Conservation (phyloP, 768 basidiomycete genomes). For the Epithele typhae region DNA sequence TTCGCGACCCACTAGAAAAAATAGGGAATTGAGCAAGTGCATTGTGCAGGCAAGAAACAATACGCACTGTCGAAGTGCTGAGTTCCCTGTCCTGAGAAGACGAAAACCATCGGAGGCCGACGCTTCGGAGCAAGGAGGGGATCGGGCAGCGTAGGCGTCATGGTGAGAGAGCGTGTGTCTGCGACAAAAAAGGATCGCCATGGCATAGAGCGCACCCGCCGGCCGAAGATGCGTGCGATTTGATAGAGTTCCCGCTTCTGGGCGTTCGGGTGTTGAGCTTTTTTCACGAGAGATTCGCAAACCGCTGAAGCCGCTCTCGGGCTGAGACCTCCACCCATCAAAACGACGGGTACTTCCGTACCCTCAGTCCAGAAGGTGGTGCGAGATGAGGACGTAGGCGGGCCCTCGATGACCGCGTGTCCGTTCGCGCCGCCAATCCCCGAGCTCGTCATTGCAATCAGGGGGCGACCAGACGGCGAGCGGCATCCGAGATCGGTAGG, state of each 20-base stretch:
- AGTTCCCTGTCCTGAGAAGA: slow-evolving; percentile 38
- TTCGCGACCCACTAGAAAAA: slow-evolving; percentile 32
- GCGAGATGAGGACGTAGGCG: slow-evolving; percentile 8
- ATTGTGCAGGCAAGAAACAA: not conserved
- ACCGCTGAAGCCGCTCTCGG: too few species aligned
- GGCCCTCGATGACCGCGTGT: slow-evolving; percentile 35
- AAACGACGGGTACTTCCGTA: slow-evolving; percentile 22
- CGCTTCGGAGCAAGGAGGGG: slow-evolving; percentile 26
- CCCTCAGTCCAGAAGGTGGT: not conserved
- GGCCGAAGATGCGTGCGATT: slow-evolving; percentile 6
- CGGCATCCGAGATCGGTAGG: slow-evolving; percentile 23
- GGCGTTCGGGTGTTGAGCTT: too few species aligned
- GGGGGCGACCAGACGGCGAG: slow-evolving; percentile 19
- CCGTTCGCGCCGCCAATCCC: slow-evolving; percentile 44
- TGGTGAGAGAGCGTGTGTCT: not conserved
- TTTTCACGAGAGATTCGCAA: too few species aligned
- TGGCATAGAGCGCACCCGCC: slow-evolving; percentile 16
- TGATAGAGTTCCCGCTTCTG: too few species aligned
- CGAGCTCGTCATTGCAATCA: slow-evolving; percentile 39
- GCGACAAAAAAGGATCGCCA: slow-evolving; percentile 16
- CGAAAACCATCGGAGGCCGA: slow-evolving; percentile 31
- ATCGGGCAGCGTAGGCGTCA: slow-evolving; percentile 18
- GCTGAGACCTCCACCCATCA: slow-evolving; percentile 35
- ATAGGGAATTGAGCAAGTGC: not conserved
- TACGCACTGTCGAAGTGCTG: slow-evolving; percentile 36